A percentile compares a stretch with the other conserved stretches of the same genome.
These are phyloP conservation scores for Camellia lanceoleosa DNA, from an alignment of 148 eudicot genomes.

Conservation along the genomic window DNA sequence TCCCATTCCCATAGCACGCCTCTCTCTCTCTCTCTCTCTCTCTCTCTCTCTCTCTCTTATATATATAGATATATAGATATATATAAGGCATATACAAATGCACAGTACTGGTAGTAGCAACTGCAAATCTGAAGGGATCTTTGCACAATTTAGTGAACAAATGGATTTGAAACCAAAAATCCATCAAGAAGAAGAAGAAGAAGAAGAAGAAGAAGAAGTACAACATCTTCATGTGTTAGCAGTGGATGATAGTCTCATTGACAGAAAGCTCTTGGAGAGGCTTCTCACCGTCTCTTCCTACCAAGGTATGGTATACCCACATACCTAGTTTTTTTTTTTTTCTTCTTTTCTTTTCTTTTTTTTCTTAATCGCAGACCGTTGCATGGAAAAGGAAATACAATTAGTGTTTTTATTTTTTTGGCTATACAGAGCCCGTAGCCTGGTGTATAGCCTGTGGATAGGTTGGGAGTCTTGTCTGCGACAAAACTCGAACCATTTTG, in stretches of 20 bases:
- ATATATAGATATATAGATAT: neutral
- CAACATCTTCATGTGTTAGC: constrained; percentile 55
- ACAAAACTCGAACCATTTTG: too few relatives aligned
- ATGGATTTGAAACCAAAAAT: constrained; percentile 18
- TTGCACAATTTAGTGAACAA: neutral
- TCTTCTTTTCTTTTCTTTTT: too few relatives aligned
- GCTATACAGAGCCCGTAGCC: too few relatives aligned
- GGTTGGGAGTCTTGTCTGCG: too few relatives aligned
- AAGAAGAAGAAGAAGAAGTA: neutral
- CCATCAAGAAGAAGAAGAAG: constrained; percentile 6
- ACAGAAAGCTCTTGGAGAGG: constrained; percentile 56
- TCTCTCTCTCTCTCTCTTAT: constrained; percentile 1
- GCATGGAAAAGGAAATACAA: too few relatives aligned
- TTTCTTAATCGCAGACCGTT: too few relatives aligned
- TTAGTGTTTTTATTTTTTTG: too few relatives aligned
- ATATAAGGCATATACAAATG: neutral
- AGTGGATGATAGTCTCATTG: constrained; percentile 56
- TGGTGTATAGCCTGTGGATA: too few relatives aligned
- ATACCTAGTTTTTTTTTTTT: neutral
- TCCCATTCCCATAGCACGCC: neutral
- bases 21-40: neutral
- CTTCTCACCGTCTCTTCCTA: constrained; percentile 56
- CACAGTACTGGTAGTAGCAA: neutral
- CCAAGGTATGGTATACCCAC: constrained; percentile 32
- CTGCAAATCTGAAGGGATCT: constrained; percentile 12